A percentile compares a stretch with the other conserved stretches of the same genome.
phyloP scores from a whole-genome alignment of 495 filamentous ascomycete genomes.

The Penicillium diatomitis region DNA sequence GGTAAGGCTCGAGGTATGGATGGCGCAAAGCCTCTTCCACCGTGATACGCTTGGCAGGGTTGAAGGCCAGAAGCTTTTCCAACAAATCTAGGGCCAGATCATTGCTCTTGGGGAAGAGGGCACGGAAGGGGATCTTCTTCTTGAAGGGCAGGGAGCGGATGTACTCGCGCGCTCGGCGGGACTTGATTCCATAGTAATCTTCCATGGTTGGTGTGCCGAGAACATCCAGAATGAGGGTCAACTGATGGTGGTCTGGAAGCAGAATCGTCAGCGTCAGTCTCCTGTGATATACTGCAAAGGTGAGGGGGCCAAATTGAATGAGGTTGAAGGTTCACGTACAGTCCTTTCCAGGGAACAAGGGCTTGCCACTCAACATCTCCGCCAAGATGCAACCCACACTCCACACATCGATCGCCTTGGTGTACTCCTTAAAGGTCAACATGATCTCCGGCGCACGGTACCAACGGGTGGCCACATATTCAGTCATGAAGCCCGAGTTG shows the following conservation, averaged over 20 bases:
- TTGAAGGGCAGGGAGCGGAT: conserved; percentile 99
- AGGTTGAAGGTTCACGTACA: conserved; percentile 50
- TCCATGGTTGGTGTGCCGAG: conserved; percentile 99
- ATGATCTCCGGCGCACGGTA: conserved; percentile 99
- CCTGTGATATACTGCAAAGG: background rate
- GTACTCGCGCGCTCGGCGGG: conserved; percentile 93
- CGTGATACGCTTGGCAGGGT: conserved; percentile 95
- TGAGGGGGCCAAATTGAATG: background rate
- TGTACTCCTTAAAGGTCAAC: conserved; percentile 99
- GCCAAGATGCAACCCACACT: conserved; percentile 98
- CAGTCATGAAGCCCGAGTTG: conserved; percentile 99
- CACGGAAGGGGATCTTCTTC: conserved; percentile 98
- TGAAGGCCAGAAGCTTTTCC: conserved; percentile 94
- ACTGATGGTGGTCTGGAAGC: conserved; percentile 82
- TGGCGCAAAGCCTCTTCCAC: conserved; percentile 97
- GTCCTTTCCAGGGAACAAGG: conserved; percentile 96
- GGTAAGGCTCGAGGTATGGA: conserved; percentile 97
- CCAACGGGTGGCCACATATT: conserved; percentile 99
- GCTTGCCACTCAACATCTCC: conserved; percentile 99
- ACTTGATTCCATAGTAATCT: conserved; percentile 99
- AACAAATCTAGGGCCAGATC: conserved; percentile 88
- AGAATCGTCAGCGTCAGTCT: background rate
- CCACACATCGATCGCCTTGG: conserved; percentile 99
- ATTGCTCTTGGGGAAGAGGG: conserved; percentile 94
- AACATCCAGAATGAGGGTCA: conserved; percentile 95